Percentiles rank a stretch among this genome's conserved stretches.
Evolutionary conservation across 2,329 filamentous ascomycete species (phyloP).

Genomic region (Nothopassalora personata): DNA sequence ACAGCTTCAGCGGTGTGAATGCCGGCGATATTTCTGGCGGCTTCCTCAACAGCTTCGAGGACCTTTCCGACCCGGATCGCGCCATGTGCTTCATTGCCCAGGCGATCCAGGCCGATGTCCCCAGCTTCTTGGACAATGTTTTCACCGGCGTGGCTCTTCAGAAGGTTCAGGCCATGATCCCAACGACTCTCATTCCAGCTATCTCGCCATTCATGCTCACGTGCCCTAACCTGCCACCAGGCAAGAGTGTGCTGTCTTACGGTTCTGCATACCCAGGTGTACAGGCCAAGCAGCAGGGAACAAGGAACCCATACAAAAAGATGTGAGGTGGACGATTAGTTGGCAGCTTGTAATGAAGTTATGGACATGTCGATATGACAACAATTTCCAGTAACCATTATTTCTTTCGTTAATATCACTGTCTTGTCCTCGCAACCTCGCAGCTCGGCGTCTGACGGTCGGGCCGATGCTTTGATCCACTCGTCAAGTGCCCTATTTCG

Average conservation of each 20-base stretch:
- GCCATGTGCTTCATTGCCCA: constrained; percentile 25
- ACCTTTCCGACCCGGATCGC: constrained; percentile 21
- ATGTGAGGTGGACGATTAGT: not conserved
- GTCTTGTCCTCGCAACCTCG: not conserved
- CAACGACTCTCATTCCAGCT: constrained; percentile 12
- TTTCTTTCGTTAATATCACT: not conserved
- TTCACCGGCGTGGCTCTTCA: constrained; percentile 15
- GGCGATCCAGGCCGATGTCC: constrained; percentile 21
- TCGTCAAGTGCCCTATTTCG: too few relatives aligned
- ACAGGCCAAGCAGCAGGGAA: constrained; percentile 1
- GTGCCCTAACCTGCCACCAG: constrained; percentile 19
- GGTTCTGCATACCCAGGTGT: constrained; percentile 16
- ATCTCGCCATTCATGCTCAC: constrained; percentile 7
- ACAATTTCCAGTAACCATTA: too few relatives aligned
- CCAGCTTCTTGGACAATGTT: constrained; percentile 18
- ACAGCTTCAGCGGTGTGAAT: constrained; percentile 24
- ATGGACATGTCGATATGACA: too few relatives aligned
- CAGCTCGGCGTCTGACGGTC: not conserved
- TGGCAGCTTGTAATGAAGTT: not conserved
- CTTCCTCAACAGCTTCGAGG: constrained; percentile 19
- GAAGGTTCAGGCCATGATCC: constrained; percentile 8
- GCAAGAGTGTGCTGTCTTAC: constrained; percentile 12
- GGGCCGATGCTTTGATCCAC: too few relatives aligned
- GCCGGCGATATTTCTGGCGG: constrained; percentile 23
- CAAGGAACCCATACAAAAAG: constrained; percentile 7